Evolutionary conservation across 108 stramenopile species (phyloP).

Genomic region (Parmales sp.): DNA sequence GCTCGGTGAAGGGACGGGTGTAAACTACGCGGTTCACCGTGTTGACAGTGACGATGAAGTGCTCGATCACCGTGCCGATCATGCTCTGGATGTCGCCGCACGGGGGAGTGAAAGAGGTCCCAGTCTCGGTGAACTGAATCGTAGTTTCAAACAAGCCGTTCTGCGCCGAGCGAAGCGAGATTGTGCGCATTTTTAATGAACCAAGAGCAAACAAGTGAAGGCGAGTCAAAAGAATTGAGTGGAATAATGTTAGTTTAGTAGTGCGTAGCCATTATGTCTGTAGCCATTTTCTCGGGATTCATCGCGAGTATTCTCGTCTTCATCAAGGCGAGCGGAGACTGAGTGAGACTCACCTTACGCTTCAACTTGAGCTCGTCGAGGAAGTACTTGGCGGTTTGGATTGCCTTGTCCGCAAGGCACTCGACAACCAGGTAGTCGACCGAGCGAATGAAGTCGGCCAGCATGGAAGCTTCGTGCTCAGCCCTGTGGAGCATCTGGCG

Average conservation of each 20-base stretch:
- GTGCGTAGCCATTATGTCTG: too few species aligned
- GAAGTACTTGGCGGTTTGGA: conserved; percentile 19
- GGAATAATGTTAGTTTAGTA: too few species aligned
- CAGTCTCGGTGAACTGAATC: conserved; percentile 13
- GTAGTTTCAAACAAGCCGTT: conserved; percentile 34
- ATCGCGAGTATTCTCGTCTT: too few species aligned
- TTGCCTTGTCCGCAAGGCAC: conserved; percentile 28
- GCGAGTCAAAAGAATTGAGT: too few species aligned
- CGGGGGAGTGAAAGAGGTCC: conserved; percentile 29
- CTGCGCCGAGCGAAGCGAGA: background rate
- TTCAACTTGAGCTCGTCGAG: conserved; percentile 20
- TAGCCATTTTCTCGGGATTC: too few species aligned
- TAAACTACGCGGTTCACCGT: conserved; percentile 35
- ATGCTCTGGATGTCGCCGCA: conserved; percentile 34
- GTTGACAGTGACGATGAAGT: conserved; percentile 31
- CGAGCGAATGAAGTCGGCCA: conserved; percentile 41
- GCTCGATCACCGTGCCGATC: conserved; percentile 25
- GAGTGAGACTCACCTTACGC: conserved; percentile 20
- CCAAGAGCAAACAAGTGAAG: too few species aligned
- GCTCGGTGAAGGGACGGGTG: conserved; percentile 28
- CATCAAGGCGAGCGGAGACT: too few species aligned
- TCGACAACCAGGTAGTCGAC: conserved; percentile 48
- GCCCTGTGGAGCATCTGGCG: conserved; percentile 19
- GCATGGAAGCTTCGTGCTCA: conserved; percentile 22
- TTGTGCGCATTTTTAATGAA: too few species aligned